Percentiles rank a stretch among this genome's conserved stretches.
These are phyloP conservation scores for Cucurbita ficifolia DNA, from an alignment of 306 rosid genomes.

Conservation along the genomic window DNA sequence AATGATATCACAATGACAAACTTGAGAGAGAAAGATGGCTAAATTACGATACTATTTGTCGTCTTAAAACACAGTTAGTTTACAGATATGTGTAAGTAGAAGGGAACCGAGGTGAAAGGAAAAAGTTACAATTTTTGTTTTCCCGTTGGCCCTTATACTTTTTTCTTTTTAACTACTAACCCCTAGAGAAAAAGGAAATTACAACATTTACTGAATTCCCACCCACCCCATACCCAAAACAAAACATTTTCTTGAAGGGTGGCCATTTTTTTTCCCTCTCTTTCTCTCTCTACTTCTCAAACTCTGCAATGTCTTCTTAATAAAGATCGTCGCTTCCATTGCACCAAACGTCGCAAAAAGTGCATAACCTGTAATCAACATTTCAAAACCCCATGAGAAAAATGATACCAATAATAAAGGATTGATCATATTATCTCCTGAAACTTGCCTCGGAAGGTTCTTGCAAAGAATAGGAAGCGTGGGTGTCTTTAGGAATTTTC, in stretches of 20 bases:
- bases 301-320: slow-evolving; percentile 2
- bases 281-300: neutral
- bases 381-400: neutral
- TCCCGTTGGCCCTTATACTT: neutral
- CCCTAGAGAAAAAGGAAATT: neutral
- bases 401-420: neutral
- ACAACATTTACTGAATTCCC: neutral
- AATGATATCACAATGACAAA: neutral
- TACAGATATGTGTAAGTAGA: neutral
- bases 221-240: neutral
- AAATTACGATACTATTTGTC: neutral
- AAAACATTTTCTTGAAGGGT: neutral
- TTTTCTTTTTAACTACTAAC: neutral
- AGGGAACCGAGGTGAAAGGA: neutral
- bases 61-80: neutral
- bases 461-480: slow-evolving; percentile 70
- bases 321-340: slow-evolving; percentile 7
- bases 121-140: slow-evolving; percentile 2
- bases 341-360: slow-evolving; percentile 12
- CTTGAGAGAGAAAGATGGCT: neutral
- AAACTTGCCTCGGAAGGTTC: slow-evolving; percentile 82
- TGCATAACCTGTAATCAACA: neutral
- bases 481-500: slow-evolving; percentile 73
- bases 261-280: too few relatives aligned
- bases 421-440: too few relatives aligned